A percentile compares a stretch with the other conserved stretches of the same genome.
Evolutionary conservation across 495 filamentous ascomycete genomes (phyloP).

Genomic region (Viridothelium virens): DNA sequence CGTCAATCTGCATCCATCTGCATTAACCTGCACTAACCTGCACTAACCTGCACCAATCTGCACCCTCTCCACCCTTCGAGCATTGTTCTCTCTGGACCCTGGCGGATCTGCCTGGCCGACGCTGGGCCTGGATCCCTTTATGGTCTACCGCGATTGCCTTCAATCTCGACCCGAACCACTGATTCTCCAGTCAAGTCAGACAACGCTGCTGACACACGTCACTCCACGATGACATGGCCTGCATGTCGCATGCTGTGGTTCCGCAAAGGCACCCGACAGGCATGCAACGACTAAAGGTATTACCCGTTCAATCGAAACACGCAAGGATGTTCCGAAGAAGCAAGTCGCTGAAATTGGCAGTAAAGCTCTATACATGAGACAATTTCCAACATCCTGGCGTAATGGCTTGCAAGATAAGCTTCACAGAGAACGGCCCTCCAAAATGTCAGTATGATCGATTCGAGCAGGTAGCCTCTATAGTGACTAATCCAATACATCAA

Average conservation of each 20-base stretch:
- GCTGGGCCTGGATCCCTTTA: not conserved
- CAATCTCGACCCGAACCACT: not conserved
- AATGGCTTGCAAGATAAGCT: not conserved
- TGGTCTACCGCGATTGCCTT: not conserved
- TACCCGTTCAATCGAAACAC: not conserved
- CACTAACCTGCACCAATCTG: too few relatives aligned
- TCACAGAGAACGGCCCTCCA: not conserved
- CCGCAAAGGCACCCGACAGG: not conserved
- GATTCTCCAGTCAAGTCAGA: not conserved
- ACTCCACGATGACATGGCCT: not conserved
- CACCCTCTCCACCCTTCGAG: not conserved
- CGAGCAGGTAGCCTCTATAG: too few relatives aligned
- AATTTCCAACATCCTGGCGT: not conserved
- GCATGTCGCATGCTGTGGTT: not conserved
- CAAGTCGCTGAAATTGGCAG: not conserved
- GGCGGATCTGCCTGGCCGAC: not conserved
- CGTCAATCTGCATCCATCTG: too few relatives aligned
- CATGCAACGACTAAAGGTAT: too few relatives aligned
- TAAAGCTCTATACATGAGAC: not conserved
- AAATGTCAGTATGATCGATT: too few relatives aligned
- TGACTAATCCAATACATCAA: too few relatives aligned
- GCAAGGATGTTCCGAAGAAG: not conserved
- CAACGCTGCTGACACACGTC: not conserved
- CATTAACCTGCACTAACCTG: too few relatives aligned
- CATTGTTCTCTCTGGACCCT: conserved; percentile 7